Evolutionary conservation across 345 rosid genomes (phyloP), one percentile per base, ranked within the genome.

Genomic region (Gossypium turneri): DNA sequence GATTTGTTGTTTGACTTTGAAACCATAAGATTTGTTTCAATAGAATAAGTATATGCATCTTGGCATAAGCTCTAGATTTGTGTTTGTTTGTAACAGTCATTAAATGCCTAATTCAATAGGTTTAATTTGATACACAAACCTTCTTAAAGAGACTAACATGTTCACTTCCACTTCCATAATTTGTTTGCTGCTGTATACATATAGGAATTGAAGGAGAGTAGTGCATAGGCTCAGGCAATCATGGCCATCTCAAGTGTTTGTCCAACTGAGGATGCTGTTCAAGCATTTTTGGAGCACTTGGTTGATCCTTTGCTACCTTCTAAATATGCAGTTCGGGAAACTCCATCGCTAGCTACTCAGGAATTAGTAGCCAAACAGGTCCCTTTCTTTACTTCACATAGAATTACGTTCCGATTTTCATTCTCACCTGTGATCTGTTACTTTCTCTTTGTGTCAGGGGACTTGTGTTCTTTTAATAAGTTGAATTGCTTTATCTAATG

Each of bases 341-440:
- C 41, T 43, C 90, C 92, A 57, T 83, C 90, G 2, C 75, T 67
- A 59, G 1, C 59, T 70, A 76, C 84, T 25, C 87, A 85, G 19
- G 83, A 86, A 76, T 74, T 73, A 16, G 89, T 89, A 7, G 93
- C 94, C 3, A 85, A 86, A 50, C 98, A 94, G 97, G 98, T 94
- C 2, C 63, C 29, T 71, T 55, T 38, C 67, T 44, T 53, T 53
- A 53, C 57, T 55, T 24, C 25, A 45, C 13, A 41, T 17, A n/a
- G 20, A 58, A 25, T 25, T 12, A 25, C 17, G 1, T 59, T 25
- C 64, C 9, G 2, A 60, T 59, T 51, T 24, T 2, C 15, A 48
- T 20, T 12, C 41, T 10, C 63, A 3, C 43, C 15, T 20, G 10
- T 55, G 12, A 57, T 56, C 48, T 7, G 1, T 61, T 27, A 61